Percentiles rank a stretch among this genome's conserved stretches.
Evolutionary conservation across 2,329 filamentous ascomycete species (phyloP).

Genomic region (Penicillium psychrosexuale): DNA sequence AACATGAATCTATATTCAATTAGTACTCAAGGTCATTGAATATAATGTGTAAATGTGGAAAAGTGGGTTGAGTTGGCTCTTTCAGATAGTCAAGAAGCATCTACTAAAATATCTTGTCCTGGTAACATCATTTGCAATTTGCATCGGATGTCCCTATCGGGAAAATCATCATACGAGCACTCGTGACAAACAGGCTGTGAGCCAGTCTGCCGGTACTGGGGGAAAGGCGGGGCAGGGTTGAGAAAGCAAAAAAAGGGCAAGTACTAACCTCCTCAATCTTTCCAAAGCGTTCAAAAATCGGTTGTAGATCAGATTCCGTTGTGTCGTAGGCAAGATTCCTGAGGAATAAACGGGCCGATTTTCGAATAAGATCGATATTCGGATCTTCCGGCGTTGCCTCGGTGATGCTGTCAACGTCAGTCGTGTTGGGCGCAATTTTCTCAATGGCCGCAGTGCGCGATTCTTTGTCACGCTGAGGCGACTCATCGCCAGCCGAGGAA

Average conservation of each 20-base stretch:
- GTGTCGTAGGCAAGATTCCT: conserved; percentile 82
- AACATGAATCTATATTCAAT: conserved; percentile 71
- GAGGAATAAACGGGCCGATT: conserved; percentile 77
- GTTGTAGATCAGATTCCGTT: conserved; percentile 71
- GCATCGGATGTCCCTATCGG: conserved; percentile 99
- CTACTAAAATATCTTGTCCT: conserved; percentile 99
- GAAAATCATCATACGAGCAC: conserved; percentile 80
- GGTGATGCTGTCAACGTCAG: conserved; percentile 14
- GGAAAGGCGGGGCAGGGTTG: not conserved
- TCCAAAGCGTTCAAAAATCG: conserved; percentile 68
- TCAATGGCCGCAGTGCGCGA: conserved; percentile 23
- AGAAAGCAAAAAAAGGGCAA: conserved; percentile 16
- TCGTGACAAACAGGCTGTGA: conserved; percentile 16
- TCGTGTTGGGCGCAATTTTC: conserved; percentile 11
- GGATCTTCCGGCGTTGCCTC: conserved; percentile 32
- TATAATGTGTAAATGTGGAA: conserved; percentile 15
- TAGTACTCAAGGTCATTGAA: conserved; percentile 38
- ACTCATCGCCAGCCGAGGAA: not conserved
- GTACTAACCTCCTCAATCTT: conserved; percentile 79
- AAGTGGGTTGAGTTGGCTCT: conserved; percentile 37
- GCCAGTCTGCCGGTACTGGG: conserved; percentile 8
- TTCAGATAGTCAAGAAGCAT: conserved; percentile 92
- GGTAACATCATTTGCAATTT: conserved; percentile 80
- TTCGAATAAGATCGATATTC: conserved; percentile 61
- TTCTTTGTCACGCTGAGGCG: conserved; percentile 13